phyloP scores from a whole-genome alignment of 352 stramenopile genomes.

The Aphanomyces euteiches region DNA sequence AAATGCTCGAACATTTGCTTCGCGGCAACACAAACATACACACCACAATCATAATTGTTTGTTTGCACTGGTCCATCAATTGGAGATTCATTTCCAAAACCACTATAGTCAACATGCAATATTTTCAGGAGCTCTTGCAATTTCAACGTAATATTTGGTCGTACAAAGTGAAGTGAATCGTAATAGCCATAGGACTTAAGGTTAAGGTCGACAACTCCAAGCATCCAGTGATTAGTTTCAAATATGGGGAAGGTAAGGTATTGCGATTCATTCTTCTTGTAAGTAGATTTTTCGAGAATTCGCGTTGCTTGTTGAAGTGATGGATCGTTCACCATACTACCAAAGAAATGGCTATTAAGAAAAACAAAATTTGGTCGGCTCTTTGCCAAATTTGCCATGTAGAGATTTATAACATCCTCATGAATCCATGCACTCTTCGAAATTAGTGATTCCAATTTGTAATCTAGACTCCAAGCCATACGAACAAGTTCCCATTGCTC shows the following conservation, averaged over 20 bases:
- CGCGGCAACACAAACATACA: constrained; percentile 4
- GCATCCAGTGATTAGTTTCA: not conserved
- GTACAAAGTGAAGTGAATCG: not conserved
- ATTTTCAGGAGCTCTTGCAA: not conserved
- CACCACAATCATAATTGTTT: constrained; percentile 2
- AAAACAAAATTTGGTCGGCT: not conserved
- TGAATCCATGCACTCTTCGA: not conserved
- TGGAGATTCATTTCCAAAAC: not conserved
- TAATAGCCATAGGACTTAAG: not conserved
- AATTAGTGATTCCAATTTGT: not conserved
- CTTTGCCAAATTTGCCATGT: not conserved
- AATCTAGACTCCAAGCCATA: not conserved
- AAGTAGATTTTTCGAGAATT: not conserved
- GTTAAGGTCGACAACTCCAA: not conserved
- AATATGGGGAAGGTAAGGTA: not conserved
- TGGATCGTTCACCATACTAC: not conserved
- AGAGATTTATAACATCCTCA: constrained; percentile 6
- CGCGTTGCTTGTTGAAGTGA: not conserved
- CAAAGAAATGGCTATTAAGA: constrained; percentile 1
- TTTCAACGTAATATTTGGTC: not conserved
- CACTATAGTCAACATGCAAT: not conserved
- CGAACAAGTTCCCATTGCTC: not conserved
- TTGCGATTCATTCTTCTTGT: not conserved
- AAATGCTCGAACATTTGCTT: not conserved
- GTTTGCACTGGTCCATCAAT: not conserved